Percentiles rank a stretch among this genome's conserved stretches.
phyloP scores from a whole-genome alignment of 2,329 filamentous ascomycete species.

The Arthrobotrys conoides region DNA sequence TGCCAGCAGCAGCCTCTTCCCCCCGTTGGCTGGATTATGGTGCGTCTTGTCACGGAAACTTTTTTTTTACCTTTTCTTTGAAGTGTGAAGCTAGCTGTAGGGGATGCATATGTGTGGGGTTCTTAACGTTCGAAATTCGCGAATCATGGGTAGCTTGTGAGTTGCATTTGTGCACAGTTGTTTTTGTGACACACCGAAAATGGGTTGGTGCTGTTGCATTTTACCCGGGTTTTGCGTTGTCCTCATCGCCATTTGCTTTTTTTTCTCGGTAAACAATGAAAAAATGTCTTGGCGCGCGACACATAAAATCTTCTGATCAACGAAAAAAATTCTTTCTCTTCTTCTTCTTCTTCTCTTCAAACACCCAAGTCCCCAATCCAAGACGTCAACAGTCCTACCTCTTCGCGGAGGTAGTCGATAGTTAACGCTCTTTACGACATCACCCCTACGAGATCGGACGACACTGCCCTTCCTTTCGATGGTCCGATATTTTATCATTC shows the following conservation, averaged over 20 bases:
- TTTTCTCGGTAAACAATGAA: slow-evolving; percentile 3
- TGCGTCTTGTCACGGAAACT: slow-evolving; percentile 27
- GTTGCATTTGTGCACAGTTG: neutral
- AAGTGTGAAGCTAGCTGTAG: neutral
- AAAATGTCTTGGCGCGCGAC: slow-evolving; percentile 50
- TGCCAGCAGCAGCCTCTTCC: slow-evolving; percentile 6
- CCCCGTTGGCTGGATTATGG: slow-evolving; percentile 1
- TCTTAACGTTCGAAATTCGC: neutral
- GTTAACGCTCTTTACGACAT: slow-evolving; percentile 58
- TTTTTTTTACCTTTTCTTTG: slow-evolving; percentile 2
- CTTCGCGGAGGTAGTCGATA: slow-evolving; percentile 41
- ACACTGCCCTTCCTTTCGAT: slow-evolving; percentile 34
- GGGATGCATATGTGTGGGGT: neutral
- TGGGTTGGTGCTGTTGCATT: slow-evolving; percentile 25
- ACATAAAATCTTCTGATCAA: slow-evolving; percentile 47
- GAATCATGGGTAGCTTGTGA: neutral
- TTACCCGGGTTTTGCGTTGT: slow-evolving; percentile 34
- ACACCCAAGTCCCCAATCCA: slow-evolving; percentile 59
- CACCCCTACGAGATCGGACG: slow-evolving; percentile 59
- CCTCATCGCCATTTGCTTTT: slow-evolving; percentile 19
- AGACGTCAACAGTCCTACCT: slow-evolving; percentile 50
- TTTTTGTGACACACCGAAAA: neutral
- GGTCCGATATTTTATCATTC: slow-evolving; percentile 52
- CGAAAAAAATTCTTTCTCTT: slow-evolving; percentile 38
- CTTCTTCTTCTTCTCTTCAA: slow-evolving; percentile 49